Percentiles rank a stretch among this genome's conserved stretches.
Evolutionary conservation across 1,284 basidiomycete species (phyloP).

Genomic region (Marasmius tenuissimus): DNA sequence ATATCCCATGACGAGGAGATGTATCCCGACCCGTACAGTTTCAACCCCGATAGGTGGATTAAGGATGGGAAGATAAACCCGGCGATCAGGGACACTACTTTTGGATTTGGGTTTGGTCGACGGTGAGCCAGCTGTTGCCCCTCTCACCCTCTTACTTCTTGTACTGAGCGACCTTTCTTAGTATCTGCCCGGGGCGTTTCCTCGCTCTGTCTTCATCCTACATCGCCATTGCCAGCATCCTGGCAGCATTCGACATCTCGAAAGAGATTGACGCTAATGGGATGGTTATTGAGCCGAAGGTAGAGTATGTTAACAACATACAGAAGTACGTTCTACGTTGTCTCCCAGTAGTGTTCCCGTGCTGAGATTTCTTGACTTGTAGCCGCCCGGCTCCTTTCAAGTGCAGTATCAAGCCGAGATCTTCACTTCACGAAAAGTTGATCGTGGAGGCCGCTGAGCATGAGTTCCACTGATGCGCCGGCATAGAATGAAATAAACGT

Average conservation of each 20-base stretch:
- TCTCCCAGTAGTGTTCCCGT: not conserved
- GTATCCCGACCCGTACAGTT: slow-evolving; percentile 5
- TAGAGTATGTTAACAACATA: not conserved
- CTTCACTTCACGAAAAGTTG: not conserved
- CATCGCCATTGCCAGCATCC: no score
- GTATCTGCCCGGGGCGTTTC: not conserved
- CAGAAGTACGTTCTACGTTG: not conserved
- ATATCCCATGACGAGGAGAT: slow-evolving; percentile 14
- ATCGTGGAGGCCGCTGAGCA: not conserved
- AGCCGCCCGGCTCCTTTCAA: not conserved
- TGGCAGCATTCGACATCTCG: no score
- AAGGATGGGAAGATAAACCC: not conserved
- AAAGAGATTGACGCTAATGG: no score
- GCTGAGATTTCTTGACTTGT: not conserved
- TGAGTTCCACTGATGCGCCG: no score
- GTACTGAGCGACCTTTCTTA: not conserved
- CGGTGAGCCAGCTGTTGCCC: not conserved
- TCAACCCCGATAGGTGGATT: slow-evolving; percentile 6
- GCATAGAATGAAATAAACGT: no score
- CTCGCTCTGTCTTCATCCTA: not conserved
- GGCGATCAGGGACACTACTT: not conserved
- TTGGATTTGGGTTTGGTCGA: slow-evolving; percentile 6
- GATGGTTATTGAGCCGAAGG: no score
- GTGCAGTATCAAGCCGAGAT: not conserved
- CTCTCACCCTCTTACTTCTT: not conserved